Evolutionary conservation across 305 asterid species (phyloP).

Genomic region (Solanum hybrid): DNA sequence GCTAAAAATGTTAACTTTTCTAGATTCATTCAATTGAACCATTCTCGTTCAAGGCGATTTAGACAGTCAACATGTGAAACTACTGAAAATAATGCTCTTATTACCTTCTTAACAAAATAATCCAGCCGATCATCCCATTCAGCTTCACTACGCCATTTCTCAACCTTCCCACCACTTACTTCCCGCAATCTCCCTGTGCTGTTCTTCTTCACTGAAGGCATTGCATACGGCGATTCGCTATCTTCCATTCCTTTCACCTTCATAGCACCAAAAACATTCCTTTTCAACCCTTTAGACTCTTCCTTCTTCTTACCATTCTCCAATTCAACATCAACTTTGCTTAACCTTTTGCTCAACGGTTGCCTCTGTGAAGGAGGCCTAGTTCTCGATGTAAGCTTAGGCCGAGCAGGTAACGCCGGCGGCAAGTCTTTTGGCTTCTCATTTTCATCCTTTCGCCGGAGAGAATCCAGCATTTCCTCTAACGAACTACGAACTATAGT

Average conservation of each 20-base stretch:
- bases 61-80: background rate
- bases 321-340: slow-evolving; percentile 22
- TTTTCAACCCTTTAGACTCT: slow-evolving; percentile 17
- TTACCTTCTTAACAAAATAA: slow-evolving; percentile 60
- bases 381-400: slow-evolving; percentile 48
- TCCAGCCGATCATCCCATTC: slow-evolving; percentile 43
- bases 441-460: slow-evolving; percentile 47
- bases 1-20: background rate
- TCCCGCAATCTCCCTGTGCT: slow-evolving; percentile 9
- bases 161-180: slow-evolving; percentile 12
- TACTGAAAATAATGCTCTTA: background rate
- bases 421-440: slow-evolving; percentile 62
- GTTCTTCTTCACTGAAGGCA: slow-evolving; percentile 14
- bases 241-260: slow-evolving; percentile 34
- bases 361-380: slow-evolving; percentile 68
- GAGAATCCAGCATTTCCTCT: slow-evolving; percentile 91
- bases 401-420: slow-evolving; percentile 83
- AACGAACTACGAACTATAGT: slow-evolving; percentile 66
- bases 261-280: slow-evolving; percentile 35
- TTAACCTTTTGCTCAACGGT: slow-evolving; percentile 33
- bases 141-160: slow-evolving; percentile 16
- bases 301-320: slow-evolving; percentile 12
- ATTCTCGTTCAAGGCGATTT: background rate
- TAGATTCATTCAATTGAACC: background rate
- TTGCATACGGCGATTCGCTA: slow-evolving; percentile 40